These are phyloP conservation scores for Monilinia fructigena DNA, from an alignment of 2,329 filamentous ascomycete species.

Conservation along the genomic window DNA sequence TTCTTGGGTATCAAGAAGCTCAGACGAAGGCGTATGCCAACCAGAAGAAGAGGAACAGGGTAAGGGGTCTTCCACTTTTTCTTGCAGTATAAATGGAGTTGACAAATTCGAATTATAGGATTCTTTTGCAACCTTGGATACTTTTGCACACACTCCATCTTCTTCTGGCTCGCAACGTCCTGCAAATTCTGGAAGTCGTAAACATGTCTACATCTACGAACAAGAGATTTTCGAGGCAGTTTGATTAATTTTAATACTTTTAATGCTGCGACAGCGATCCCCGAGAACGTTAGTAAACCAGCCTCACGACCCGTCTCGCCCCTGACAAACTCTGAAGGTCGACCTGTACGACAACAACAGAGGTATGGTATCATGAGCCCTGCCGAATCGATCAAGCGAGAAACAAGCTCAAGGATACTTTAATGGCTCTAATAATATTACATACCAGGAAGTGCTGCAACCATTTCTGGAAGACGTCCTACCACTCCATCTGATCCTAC, in stretches of 20 bases:
- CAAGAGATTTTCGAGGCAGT: conserved; percentile 64
- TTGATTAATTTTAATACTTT: conserved; percentile 45
- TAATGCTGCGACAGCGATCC: conserved; percentile 35
- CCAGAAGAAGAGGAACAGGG: conserved; percentile 81
- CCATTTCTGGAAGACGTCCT: conserved; percentile 53
- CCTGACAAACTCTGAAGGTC: conserved; percentile 37
- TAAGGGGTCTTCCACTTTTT: conserved; percentile 46
- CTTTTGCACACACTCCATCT: conserved; percentile 54
- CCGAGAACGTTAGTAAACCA: conserved; percentile 49
- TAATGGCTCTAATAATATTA: conserved; percentile 48
- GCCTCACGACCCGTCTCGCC: conserved; percentile 72
- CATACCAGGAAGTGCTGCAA: conserved; percentile 50
- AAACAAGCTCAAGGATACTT: conserved; percentile 54
- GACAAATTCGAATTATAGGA: conserved; percentile 54
- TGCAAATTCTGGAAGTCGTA: conserved; percentile 52
- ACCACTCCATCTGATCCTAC: conserved; percentile 58
- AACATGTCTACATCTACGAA: conserved; percentile 49
- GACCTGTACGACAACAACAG: conserved; percentile 40
- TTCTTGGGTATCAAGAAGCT: conserved; percentile 83
- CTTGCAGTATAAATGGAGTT: conserved; percentile 2
- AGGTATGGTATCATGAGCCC: conserved; percentile 62
- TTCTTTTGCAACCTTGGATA: conserved; percentile 77
- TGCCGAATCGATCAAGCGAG: conserved; percentile 51
- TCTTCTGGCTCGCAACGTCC: conserved; percentile 65
- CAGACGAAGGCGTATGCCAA: conserved; percentile 74